Conservation (phyloP, 106 monocot genomes). For the Apostasia ramifera region DNA sequence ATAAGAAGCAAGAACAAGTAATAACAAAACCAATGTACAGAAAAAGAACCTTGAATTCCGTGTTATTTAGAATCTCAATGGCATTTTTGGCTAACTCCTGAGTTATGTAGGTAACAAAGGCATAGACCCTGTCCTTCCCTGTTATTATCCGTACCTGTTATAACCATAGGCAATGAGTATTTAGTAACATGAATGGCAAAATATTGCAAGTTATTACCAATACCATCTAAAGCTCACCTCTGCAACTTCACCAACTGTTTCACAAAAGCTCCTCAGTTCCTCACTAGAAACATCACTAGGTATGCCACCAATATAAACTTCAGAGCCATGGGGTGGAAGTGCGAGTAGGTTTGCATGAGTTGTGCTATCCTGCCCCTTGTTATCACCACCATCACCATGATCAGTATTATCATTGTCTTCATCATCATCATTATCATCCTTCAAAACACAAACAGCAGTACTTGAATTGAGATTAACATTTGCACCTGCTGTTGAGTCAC, state of each 20-base stretch:
- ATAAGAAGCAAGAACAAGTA: not conserved
- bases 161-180: not conserved
- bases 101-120: constrained; percentile 51
- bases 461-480: constrained; percentile 16
- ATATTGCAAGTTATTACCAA: not conserved
- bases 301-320: constrained; percentile 53
- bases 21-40: too few species aligned
- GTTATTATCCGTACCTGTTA: constrained; percentile 59
- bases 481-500: not conserved
- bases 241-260: constrained; percentile 39
- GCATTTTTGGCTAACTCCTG: constrained; percentile 34
- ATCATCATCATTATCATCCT: not conserved
- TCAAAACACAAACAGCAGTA: not conserved
- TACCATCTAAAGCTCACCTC: constrained; percentile 22
- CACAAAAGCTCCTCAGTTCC: constrained; percentile 44
- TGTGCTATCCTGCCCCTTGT: constrained; percentile 21
- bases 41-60: constrained; percentile 26
- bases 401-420: not conserved
- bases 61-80: constrained; percentile 29
- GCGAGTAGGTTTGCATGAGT: constrained; percentile 45
- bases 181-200: not conserved
- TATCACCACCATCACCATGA: constrained; percentile 2
- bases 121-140: constrained; percentile 58
- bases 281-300: constrained; percentile 32
- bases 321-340: constrained; percentile 67